Conservation (phyloP, 1,139 yeast species). For the Sugiyamaella grinbergsii region DNA sequence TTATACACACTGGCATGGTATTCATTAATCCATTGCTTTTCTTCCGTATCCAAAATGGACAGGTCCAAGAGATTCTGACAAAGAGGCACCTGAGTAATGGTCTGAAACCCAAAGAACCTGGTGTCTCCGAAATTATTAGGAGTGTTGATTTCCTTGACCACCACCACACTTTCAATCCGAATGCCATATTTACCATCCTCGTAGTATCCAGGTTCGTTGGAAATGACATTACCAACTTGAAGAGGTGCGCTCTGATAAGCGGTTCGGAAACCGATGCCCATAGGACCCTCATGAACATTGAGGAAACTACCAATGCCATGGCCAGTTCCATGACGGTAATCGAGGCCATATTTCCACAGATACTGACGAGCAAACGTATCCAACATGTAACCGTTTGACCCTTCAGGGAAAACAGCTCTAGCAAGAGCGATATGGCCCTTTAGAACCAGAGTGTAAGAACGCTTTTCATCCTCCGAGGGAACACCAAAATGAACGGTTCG, state of each 20-base stretch:
- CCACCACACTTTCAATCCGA: slow-evolving; percentile 81
- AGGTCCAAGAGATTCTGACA: slow-evolving; percentile 67
- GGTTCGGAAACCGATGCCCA: slow-evolving; percentile 80
- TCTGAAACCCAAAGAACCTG: slow-evolving; percentile 73
- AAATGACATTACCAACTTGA: slow-evolving; percentile 73
- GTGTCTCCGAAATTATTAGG: slow-evolving; percentile 51
- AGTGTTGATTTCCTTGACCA: slow-evolving; percentile 55
- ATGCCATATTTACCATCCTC: slow-evolving; percentile 93
- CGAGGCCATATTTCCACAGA: slow-evolving; percentile 84
- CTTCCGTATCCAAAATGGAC: slow-evolving; percentile 59
- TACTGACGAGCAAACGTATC: slow-evolving; percentile 89
- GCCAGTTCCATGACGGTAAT: slow-evolving; percentile 95
- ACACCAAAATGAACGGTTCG: slow-evolving; percentile 81
- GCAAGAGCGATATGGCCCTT: slow-evolving; percentile 90
- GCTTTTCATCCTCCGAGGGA: slow-evolving; percentile 68
- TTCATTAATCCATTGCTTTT: slow-evolving; percentile 64
- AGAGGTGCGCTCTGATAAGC: slow-evolving; percentile 45
- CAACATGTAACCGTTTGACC: slow-evolving; percentile 78
- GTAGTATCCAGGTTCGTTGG: slow-evolving; percentile 96
- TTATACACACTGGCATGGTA: slow-evolving; percentile 69
- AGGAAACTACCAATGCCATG: slow-evolving; percentile 95
- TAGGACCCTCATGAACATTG: slow-evolving; percentile 96
- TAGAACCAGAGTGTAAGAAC: slow-evolving; percentile 83
- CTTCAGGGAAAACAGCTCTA: slow-evolving; percentile 77
- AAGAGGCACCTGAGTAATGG: slow-evolving; percentile 86